Base-by-base conservation (phyloP, 768 basidiomycete species). In the Phylloporus sp. region DNA sequence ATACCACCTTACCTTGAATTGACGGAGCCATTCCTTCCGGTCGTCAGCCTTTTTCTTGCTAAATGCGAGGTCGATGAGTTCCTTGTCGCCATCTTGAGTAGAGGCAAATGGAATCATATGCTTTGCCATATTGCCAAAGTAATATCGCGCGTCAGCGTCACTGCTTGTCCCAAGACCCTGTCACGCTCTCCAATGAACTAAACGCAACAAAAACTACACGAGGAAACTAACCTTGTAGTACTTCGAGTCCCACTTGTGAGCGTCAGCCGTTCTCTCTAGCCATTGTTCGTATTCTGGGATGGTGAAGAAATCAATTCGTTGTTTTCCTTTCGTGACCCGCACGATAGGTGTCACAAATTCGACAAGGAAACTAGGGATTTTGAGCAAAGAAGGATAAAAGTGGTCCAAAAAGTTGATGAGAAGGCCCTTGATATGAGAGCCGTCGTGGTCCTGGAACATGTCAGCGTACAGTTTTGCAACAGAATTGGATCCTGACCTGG, bases 381-480 rank as follows among this genome's bases (percentile, higher is more conserved):
- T 91, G 47, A 99, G 76, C 18, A 99, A 73, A 2, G 95, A 96
- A 1, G 96, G 96, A 67, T 86, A 97, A 67, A 93, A 98, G 63
- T 94, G 87, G 60, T 98, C 96, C 50, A 99, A 71, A 66, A 93
- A 98, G 69, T 99, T 99, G 71, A 99, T 94, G 39, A 99, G 76
- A 8, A 98, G 79, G n/a, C 96, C 96, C 68, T 99, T 99, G 72
- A 99, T 99, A 70, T 99, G 96, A n/a, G 96, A 98, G 42, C 96
- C 96, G 69, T 99, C 96, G 69, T 98, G 92, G 80, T 99, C 96
- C 92, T 96, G 61, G 4, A 40, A 37, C 5, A 34, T 23, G 33
- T 37, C 42, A 40, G 27, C 14, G 14, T 21, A 36, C 32, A 24
- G 20, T 35, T 31, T 33, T 4, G 21, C 17, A 41, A 32, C n/a